Percentiles rank a stretch among this genome's conserved stretches.
Evolutionary conservation across 2,329 filamentous ascomycete genomes (phyloP).

Genomic region (Pyrenophora seminiperda): DNA sequence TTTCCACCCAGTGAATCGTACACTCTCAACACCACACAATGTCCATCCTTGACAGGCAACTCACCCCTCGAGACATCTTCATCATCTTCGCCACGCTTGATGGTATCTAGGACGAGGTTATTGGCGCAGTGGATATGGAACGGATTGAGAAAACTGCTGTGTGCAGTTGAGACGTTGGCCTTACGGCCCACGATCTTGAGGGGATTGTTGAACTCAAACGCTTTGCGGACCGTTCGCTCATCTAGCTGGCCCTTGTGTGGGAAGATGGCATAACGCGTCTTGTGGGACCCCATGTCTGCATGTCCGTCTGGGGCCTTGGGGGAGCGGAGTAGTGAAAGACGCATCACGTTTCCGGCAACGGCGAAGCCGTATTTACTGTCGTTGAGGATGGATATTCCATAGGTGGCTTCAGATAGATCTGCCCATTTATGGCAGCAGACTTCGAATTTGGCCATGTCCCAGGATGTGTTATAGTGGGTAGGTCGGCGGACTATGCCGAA

Average conservation of each 20-base stretch:
- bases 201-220: constrained; percentile 89
- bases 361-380: constrained; percentile 97
- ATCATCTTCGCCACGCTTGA: constrained; percentile 79
- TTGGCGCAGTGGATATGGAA: constrained; percentile 68
- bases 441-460: constrained; percentile 98
- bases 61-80: constrained; percentile 59
- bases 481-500: constrained; percentile 87
- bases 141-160: constrained; percentile 53
- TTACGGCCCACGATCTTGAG: constrained; percentile 59
- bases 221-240: constrained; percentile 76
- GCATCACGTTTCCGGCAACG: constrained; percentile 86
- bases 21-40: constrained; percentile 80
- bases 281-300: constrained; percentile 90
- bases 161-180: constrained; percentile 38
- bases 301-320: constrained; percentile 92
- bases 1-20: constrained; percentile 89
- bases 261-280: constrained; percentile 87
- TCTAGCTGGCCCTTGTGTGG: constrained; percentile 78
- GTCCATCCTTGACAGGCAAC: constrained; percentile 67
- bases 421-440: constrained; percentile 96
- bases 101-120: constrained; percentile 79
- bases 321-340: constrained; percentile 80
- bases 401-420: constrained; percentile 83
- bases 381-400: constrained; percentile 91
- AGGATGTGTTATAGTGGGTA: constrained; percentile 97